A percentile compares a stretch with the other conserved stretches of the same genome.
These are phyloP conservation scores for Microthlaspi erraticum DNA, from an alignment of 345 rosid genomes.

Conservation along the genomic window DNA sequence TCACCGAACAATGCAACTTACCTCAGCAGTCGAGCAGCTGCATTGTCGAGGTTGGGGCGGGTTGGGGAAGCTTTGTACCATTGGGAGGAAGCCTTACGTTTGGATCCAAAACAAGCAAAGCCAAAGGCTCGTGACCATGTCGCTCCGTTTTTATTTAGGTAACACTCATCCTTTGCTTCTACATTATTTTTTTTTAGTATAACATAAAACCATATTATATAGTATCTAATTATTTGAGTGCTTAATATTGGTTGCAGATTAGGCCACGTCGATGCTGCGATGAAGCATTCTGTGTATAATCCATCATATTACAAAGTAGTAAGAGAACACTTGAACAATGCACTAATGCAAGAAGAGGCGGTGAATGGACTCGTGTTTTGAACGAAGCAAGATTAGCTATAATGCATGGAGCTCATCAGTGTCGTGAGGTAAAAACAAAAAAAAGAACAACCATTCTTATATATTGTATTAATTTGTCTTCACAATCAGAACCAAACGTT, in stretches of 20 bases:
- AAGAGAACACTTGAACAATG: slow-evolving; percentile 74
- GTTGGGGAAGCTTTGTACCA: slow-evolving; percentile 76
- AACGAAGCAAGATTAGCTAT: slow-evolving; percentile 65
- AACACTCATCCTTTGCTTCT: slow-evolving; percentile 11
- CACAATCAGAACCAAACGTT: slow-evolving; percentile 31
- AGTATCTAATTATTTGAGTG: slow-evolving; percentile 2
- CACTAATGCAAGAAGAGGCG: slow-evolving; percentile 63
- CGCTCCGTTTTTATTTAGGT: slow-evolving; percentile 76
- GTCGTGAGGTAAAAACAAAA: slow-evolving; percentile 60
- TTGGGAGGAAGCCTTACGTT: slow-evolving; percentile 76
- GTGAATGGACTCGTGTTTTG: slow-evolving; percentile 71
- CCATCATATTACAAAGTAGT: slow-evolving; percentile 29
- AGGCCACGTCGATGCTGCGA: slow-evolving; percentile 83
- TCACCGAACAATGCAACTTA: slow-evolving; percentile 72
- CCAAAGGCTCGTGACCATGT: slow-evolving; percentile 82
- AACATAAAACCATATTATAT: not conserved
- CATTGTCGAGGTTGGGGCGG: slow-evolving; percentile 64
- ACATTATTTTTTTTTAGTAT: not conserved
- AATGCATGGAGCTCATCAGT: slow-evolving; percentile 76
- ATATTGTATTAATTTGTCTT: not conserved
- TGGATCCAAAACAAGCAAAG: slow-evolving; percentile 78
- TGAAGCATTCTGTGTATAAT: slow-evolving; percentile 42
- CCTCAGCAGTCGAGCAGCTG: slow-evolving; percentile 81
- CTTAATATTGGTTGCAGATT: slow-evolving; percentile 58
- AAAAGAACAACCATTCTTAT: slow-evolving; percentile 28